Base-by-base conservation (phyloP, 257 asterid genomes). In the Solanum pinnatisectum region DNA sequence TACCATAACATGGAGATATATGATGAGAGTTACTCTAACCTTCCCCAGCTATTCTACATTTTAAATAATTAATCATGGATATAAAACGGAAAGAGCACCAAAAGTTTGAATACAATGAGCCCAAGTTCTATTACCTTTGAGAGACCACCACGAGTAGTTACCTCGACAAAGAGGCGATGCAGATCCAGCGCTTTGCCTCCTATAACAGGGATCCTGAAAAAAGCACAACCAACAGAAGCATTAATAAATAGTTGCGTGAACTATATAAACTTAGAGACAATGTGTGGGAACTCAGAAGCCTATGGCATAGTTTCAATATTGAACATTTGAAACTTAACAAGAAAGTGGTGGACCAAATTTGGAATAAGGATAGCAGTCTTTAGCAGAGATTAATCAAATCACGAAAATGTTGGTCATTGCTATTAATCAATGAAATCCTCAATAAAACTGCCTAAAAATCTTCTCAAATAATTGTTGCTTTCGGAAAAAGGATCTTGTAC, bases 131-230 rank as follows among this genome's bases (percentile, higher is more conserved):
- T 30, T 87, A 95, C 99, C 97, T 95, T 93, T 71, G 93, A 71
- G 74, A 96, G 88, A 86, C 99, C 99, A 67, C 99, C 98, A 32
- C 99, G 97, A 85, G 94, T 91, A 40, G 98, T 96, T 59, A 95
- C 99, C 92, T 93, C 96, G 8, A 93, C 95, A 87, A 96, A 96
- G 87, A 96, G 98, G 78, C 93, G 95, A 88, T 94, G 93, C 93
- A 96, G 90, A 90, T 96, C 98, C 87, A 96, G 88, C 68, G 91
- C 94, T 91, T 87, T 90, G 8, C 99, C 98, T 3, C 98, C 99
- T 14, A 96, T 94, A 36, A 91, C 83, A 2, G 99, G 99, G 86
- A 90, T 92, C 98, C 99, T 96, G 88, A 87, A 82, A 82, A 13
- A 13, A 25, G 84, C 40, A 73, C 52, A 59, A 52, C 70, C 86